Conservation (phyloP, 148 eudicot genomes). For the Rhododendron henanense region DNA sequence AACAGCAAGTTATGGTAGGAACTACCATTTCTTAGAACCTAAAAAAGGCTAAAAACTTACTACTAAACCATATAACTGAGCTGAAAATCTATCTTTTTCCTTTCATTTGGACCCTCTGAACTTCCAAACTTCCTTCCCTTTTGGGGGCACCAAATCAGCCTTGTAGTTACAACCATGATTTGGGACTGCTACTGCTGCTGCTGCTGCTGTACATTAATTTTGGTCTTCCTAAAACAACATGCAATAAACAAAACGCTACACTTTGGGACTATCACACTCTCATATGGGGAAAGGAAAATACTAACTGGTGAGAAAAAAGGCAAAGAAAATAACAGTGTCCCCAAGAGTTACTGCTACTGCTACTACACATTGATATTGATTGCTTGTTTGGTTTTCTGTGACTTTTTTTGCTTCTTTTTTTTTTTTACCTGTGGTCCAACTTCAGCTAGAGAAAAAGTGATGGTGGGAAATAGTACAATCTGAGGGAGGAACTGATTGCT, state of each 20-base stretch:
- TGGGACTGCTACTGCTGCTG: not conserved
- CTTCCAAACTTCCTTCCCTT: constrained; percentile 12
- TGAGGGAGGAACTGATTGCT: constrained; percentile 15
- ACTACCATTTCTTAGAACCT: constrained; percentile 8
- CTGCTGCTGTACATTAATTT: constrained; percentile 9
- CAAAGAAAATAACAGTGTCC: constrained; percentile 10
- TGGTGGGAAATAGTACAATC: constrained; percentile 21
- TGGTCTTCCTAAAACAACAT: not conserved
- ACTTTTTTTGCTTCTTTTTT: not conserved
- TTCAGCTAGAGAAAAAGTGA: constrained; percentile 12
- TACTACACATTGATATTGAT: constrained; percentile 14
- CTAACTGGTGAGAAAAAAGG: constrained; percentile 2
- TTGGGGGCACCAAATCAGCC: constrained; percentile 14
- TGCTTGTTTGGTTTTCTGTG: constrained; percentile 5
- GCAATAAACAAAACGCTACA: constrained; percentile 11
- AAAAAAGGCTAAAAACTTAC: not conserved
- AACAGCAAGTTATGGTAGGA: constrained; percentile 3
- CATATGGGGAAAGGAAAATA: constrained; percentile 2
- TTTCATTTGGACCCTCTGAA: not conserved
- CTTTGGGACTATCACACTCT: constrained; percentile 9
- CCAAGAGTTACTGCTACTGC: not conserved
- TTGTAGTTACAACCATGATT: constrained; percentile 9
- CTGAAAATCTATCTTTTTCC: not conserved
- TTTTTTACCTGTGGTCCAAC: constrained; percentile 18
- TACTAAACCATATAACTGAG: not conserved